Evolutionary conservation across 129 eudicot genomes (phyloP), one percentile per base, ranked within the genome.

Genomic region (Heracleum sosnowskyi): DNA sequence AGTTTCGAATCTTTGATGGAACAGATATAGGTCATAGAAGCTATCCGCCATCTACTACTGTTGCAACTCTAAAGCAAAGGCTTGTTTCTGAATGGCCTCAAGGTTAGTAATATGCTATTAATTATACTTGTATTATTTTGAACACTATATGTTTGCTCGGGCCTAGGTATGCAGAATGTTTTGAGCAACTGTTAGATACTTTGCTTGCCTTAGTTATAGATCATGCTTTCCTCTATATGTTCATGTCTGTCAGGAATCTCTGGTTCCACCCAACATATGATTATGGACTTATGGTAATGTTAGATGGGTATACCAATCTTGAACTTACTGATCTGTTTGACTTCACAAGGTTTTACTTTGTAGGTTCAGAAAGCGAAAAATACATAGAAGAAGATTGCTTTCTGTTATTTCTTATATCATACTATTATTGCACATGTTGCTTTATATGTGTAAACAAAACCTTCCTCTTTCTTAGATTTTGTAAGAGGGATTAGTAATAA

Each of bases 21-120:
- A 87, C 94, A 51, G 94, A 89, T 86, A 87, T 91, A 77, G 86
- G 88, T 71, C 92, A 84, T 84, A 83, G 89, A 76, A 86, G 84
- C 63, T 91, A 91, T 78, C 80, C 84, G 18, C 77, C 91, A 24
- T 81, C 90, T 44, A 89, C 85, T 80, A 86, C 92, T 46, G 79
- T 89, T 79, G 84, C 87, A 42, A 74, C 84, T 84, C 89, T 91
- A 78, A 91, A 89, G 86, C 90, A 89, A 86, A 87, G 84, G 82
- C 94, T 89, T 72, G 89, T 91, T 80, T 81, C 97, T 80, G 89
- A 89, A 83, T 91, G 94, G 97, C 94, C 94, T 86, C 94, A 84
- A 91, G 97, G 97, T 91, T 86, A 53, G 81, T 18, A 35, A 7
- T 77, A 20, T 33, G 9, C 35, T 40, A 34, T 40, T 11, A 34